phyloP scores from a whole-genome alignment of 306 rosid species.

The Abrus precatorius region DNA sequence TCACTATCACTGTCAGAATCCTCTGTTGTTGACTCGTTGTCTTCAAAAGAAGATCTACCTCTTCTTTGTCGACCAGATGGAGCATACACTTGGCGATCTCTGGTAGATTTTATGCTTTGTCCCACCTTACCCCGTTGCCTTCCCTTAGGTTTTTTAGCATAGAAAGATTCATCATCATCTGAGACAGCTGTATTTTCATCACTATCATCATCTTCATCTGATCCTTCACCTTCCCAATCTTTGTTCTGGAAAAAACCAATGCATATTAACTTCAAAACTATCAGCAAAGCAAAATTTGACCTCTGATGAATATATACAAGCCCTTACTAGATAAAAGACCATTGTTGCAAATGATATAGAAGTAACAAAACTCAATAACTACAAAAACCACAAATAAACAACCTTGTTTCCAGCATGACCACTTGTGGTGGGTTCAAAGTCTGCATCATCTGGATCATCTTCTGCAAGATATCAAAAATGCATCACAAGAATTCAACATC shows the following conservation, averaged over 20 bases:
- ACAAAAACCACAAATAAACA: slow-evolving; percentile 25
- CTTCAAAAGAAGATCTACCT: slow-evolving; percentile 80
- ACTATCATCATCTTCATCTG: slow-evolving; percentile 79
- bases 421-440: slow-evolving; percentile 81
- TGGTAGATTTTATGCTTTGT: slow-evolving; percentile 60
- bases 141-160: slow-evolving; percentile 70
- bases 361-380: slow-evolving; percentile 26
- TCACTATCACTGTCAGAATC: slow-evolving; percentile 80
- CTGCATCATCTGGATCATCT: slow-evolving; percentile 97
- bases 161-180: slow-evolving; percentile 82
- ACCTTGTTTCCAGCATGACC: slow-evolving; percentile 84
- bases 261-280: slow-evolving; percentile 33
- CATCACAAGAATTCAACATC: slow-evolving; percentile 32
- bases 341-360: slow-evolving; percentile 5
- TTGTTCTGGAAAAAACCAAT: slow-evolving; percentile 67
- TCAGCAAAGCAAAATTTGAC: slow-evolving; percentile 32
- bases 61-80: slow-evolving; percentile 72
- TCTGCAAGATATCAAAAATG: slow-evolving; percentile 62
- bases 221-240: slow-evolving; percentile 90
- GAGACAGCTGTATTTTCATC: slow-evolving; percentile 73
- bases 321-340: slow-evolving; percentile 6
- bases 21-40: slow-evolving; percentile 80
- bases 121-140: slow-evolving; percentile 71
- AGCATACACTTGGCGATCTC: slow-evolving; percentile 68
- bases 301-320: slow-evolving; percentile 21